phyloP scores from a whole-genome alignment of 2,329 filamentous ascomycete species.

The Ophiostoma ulmi region DNA sequence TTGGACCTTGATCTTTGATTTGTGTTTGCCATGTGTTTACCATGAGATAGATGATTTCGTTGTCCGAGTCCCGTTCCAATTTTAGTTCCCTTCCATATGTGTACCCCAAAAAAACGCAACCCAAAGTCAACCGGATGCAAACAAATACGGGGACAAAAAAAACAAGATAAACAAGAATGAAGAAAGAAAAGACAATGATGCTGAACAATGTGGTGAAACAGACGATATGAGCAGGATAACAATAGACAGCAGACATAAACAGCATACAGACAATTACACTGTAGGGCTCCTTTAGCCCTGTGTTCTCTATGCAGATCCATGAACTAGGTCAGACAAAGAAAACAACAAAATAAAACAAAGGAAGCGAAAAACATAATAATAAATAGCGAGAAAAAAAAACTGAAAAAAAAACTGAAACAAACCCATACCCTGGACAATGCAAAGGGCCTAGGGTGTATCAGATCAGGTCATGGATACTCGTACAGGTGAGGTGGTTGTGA shows the following conservation, averaged over 20 bases:
- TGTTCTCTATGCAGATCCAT: slow-evolving; percentile 25
- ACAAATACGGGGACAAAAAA: slow-evolving; percentile 16
- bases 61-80: slow-evolving; percentile 21
- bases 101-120: slow-evolving; percentile 20
- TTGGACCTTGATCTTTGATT: background rate
- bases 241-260: background rate
- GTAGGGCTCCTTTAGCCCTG: slow-evolving; percentile 15
- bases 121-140: slow-evolving; percentile 22
- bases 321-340: slow-evolving; percentile 18
- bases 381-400: background rate
- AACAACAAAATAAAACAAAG: slow-evolving; percentile 2
- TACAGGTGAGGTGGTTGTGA: slow-evolving; percentile 4
- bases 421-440: background rate
- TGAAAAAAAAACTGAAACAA: background rate
- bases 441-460: background rate
- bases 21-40: slow-evolving; percentile 9
- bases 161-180: slow-evolving; percentile 8
- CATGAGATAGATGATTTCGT: slow-evolving; percentile 13
- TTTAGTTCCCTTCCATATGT: slow-evolving; percentile 24
- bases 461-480: slow-evolving; percentile 16
- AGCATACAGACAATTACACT: slow-evolving; percentile 19
- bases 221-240: background rate
- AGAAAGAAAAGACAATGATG: background rate
- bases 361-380: background rate
- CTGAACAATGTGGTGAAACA: background rate